A percentile compares a stretch with the other conserved stretches of the same genome.
Evolutionary conservation across 306 rosid species (phyloP).

Genomic region (Castanospermum australe): DNA sequence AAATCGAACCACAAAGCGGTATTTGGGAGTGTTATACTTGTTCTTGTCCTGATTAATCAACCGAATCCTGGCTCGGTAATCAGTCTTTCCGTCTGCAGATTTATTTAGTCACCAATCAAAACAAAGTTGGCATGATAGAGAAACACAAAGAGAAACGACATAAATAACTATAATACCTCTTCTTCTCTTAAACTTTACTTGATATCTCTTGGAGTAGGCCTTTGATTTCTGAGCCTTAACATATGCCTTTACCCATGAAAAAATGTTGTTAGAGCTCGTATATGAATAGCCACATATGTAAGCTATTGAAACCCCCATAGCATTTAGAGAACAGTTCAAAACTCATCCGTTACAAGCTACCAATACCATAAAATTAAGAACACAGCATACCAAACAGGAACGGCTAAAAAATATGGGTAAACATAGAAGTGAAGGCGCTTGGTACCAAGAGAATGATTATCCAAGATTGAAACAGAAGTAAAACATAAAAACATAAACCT

Average conservation of each 20-base stretch:
- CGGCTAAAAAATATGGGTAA: not conserved
- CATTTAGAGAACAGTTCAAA: not conserved
- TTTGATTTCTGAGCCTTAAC: slow-evolving; percentile 65
- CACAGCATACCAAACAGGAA: not conserved
- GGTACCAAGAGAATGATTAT: too few species aligned
- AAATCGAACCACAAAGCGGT: slow-evolving; percentile 70
- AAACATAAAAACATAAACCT: not conserved
- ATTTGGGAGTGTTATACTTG: slow-evolving; percentile 81
- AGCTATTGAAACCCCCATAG: not conserved
- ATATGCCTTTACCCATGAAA: slow-evolving; percentile 36
- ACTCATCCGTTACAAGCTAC: not conserved
- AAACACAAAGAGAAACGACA: not conserved
- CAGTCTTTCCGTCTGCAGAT: slow-evolving; percentile 72
- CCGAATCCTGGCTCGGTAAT: slow-evolving; percentile 78
- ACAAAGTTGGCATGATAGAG: not conserved
- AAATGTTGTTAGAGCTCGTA: not conserved
- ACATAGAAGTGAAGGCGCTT: not conserved
- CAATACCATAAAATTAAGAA: not conserved
- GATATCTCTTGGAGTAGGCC: slow-evolving; percentile 78
- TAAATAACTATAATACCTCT: slow-evolving; percentile 47
- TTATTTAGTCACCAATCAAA: not conserved
- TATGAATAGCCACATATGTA: not conserved
- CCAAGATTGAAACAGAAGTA: not conserved
- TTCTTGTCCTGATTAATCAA: slow-evolving; percentile 82
- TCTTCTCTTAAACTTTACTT: slow-evolving; percentile 89